phyloP scores from a whole-genome alignment of 352 stramenopile genomes.

The Globisporangium ultimum region DNA sequence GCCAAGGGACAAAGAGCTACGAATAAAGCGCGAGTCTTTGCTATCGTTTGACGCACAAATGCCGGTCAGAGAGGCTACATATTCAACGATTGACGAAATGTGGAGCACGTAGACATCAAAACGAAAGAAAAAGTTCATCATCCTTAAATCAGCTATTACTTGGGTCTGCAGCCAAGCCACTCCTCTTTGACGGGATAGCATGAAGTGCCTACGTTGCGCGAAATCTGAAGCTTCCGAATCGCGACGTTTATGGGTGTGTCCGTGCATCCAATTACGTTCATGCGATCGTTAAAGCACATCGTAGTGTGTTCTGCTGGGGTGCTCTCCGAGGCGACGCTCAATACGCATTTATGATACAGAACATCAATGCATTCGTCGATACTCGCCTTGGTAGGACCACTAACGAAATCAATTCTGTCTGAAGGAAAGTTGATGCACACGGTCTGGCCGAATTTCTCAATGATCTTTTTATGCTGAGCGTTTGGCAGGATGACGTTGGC shows the following conservation, averaged over 20 bases:
- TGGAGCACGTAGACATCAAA: no score
- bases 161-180: constrained; percentile 7
- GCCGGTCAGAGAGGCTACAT: no score
- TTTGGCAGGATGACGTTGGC: neutral
- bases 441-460: neutral
- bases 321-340: neutral
- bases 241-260: neutral
- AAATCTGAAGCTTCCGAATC: constrained; percentile 8
- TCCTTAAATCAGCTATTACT: neutral
- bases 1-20: no score
- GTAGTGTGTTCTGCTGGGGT: no score
- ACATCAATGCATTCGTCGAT: constrained; percentile 4
- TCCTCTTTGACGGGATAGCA: constrained; percentile 10
- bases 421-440: neutral
- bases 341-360: constrained; percentile 1
- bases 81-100: no score
- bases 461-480: neutral
- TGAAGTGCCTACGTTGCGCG: neutral
- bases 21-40: no score
- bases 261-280: constrained; percentile 2
- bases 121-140: no score
- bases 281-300: constrained; percentile 10
- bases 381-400: neutral
- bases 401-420: neutral
- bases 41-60: no score